phyloP scores from a whole-genome alignment of 495 filamentous ascomycete species.

The Aspergillus kassunensis region DNA sequence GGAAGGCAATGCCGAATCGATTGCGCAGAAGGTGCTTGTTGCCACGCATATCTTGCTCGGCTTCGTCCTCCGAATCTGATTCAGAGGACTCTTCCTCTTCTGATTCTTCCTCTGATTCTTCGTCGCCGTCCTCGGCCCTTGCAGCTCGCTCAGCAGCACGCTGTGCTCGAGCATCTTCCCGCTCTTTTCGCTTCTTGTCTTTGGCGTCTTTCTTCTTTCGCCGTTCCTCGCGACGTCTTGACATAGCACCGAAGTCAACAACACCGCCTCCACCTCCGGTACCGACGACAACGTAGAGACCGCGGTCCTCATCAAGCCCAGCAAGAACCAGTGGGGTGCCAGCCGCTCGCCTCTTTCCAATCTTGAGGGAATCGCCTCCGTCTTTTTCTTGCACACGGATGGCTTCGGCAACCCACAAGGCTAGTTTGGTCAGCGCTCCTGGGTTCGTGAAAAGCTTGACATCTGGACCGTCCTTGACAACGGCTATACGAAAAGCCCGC shows the following conservation, averaged over 20 bases:
- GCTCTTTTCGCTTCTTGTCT: slow-evolving; percentile 57
- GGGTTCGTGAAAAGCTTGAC: slow-evolving; percentile 85
- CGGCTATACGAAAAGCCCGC: slow-evolving; percentile 86
- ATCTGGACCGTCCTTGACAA: slow-evolving; percentile 93
- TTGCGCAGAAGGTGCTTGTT: slow-evolving; percentile 70
- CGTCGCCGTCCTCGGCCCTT: slow-evolving; percentile 52
- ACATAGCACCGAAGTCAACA: slow-evolving; percentile 58
- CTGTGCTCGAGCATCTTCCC: slow-evolving; percentile 53
- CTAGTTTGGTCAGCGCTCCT: slow-evolving; percentile 85
- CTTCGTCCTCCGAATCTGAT: slow-evolving; percentile 53
- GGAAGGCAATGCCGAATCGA: slow-evolving; percentile 90
- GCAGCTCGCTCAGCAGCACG: slow-evolving; percentile 43
- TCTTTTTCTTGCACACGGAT: slow-evolving; percentile 85
- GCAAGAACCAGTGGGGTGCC: slow-evolving; percentile 87
- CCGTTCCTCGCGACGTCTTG: slow-evolving; percentile 61
- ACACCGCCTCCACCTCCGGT: slow-evolving; percentile 69
- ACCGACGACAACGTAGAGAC: slow-evolving; percentile 87
- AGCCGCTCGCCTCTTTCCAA: slow-evolving; percentile 51
- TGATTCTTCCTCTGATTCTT: slow-evolving; percentile 56
- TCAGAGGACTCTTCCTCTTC: slow-evolving; percentile 51
- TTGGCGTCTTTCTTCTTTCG: slow-evolving; percentile 56
- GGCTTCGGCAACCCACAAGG: slow-evolving; percentile 91
- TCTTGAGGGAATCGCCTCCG: slow-evolving; percentile 61
- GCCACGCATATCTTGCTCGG: slow-evolving; percentile 52
- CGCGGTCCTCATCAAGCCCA: slow-evolving; percentile 79